A percentile compares a stretch with the other conserved stretches of the same genome.
These are phyloP conservation scores for Pisolithus thermaeus DNA, from an alignment of 1,284 basidiomycete genomes.

Conservation along the genomic window DNA sequence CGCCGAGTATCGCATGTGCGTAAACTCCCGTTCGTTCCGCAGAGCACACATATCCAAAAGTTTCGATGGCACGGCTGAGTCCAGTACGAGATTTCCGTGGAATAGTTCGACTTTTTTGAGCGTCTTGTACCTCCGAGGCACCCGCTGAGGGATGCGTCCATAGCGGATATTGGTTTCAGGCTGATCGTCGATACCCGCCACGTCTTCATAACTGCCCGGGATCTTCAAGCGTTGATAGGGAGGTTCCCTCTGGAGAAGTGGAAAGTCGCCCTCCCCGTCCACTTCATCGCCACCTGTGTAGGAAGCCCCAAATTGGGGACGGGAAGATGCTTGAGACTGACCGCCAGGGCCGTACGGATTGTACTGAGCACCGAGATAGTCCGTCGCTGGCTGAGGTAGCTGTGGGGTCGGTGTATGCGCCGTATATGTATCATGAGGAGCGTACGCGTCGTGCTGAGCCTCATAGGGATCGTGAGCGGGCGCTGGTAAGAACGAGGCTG, in stretches of 20 bases:
- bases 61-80: conserved; percentile 81
- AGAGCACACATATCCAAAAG: conserved; percentile 74
- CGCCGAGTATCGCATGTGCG: conserved; percentile 90
- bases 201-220: conserved; percentile 41
- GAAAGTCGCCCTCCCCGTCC: conserved; percentile 53
- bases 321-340: conserved; percentile 17
- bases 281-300: conserved; percentile 33
- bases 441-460: conserved; percentile 26
- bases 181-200: conserved; percentile 31
- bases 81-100: conserved; percentile 87
- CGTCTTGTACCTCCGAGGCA: conserved; percentile 84
- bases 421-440: conserved; percentile 17
- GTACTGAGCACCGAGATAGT: conserved; percentile 21
- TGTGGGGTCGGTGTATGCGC: conserved; percentile 9
- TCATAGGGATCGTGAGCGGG: conserved; percentile 29
- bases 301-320: conserved; percentile 27
- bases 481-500: conserved; percentile 15
- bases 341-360: conserved; percentile 16
- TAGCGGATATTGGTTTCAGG: conserved; percentile 63
- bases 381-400: conserved; percentile 21
- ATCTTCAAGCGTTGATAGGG: conserved; percentile 26
- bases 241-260: conserved; percentile 48
- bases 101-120: conserved; percentile 88
- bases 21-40: conserved; percentile 83
- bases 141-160: conserved; percentile 80